Evolutionary conservation across 1,284 basidiomycete species (phyloP), one percentile per base, ranked within the genome.

Genomic region (Apiotrichum veenhuisii): DNA sequence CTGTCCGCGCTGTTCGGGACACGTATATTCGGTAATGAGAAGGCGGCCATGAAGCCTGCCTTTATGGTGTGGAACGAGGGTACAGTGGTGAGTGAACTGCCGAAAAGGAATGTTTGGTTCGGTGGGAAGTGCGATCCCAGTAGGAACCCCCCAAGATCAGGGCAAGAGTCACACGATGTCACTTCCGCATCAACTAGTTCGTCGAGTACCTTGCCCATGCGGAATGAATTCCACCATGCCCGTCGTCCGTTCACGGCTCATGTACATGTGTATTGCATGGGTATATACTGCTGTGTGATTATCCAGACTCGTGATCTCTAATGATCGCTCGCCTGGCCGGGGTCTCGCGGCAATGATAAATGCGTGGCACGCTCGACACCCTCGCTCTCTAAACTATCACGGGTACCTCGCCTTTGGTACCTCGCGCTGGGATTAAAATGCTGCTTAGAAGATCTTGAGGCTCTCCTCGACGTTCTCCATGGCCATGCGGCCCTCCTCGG

Each of bases 391-490:
- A 18, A 41, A 20, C 20, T 30, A 17, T n/a, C 40, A 18, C n/a
- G 37, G 33, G 9, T 34, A 9, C 33, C 14, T 34, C 33, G 9
- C 9, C 10, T 40, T 40, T 8, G 9, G 10, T 40, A 40, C 18
- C 12, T 40, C 15, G 22, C 23, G 3, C n/a, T 4, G 25, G 15
- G 12, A 12, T 26, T 3, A 4, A 17, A 20, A 17, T 44, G 23
- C 7, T 26, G 8, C 8, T 38, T 47, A 54, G 52, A 54, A 54
- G 26, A 20, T 5, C 36, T 46, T 62, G 53, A 72, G 60, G 3
- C 66, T 68, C 49, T 63, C 64, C 2, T 52, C 56, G 18, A 71
- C 64, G 50, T 52, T 61, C 50, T 66, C 64, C 68, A 72, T 72
- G 14, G 58, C 64, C 45, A 62, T 48, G 30, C 58, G 61, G 8